Evolutionary conservation across 192 early-diverging fungal species (phyloP).

Genomic region (Coemansia sp.): DNA sequence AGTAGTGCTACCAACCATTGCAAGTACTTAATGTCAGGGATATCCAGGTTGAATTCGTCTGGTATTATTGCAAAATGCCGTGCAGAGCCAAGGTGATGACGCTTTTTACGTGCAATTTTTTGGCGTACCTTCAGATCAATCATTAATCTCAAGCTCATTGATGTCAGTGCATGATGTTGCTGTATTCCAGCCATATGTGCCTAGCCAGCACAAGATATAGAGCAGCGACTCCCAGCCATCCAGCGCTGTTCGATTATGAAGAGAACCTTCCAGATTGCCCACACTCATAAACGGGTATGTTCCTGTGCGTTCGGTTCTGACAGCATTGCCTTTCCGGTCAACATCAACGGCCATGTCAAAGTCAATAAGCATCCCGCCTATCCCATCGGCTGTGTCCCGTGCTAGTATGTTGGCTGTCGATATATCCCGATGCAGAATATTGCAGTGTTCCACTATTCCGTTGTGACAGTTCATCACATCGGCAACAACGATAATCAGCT

Average conservation of each 20-base stretch:
- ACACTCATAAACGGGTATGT: slow-evolving; percentile 37
- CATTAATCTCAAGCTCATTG: no score
- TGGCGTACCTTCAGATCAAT: no score
- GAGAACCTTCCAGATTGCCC: slow-evolving; percentile 13
- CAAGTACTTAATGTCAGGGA: no score
- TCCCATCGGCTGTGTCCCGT: not conserved
- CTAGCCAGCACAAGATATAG: slow-evolving; percentile 31
- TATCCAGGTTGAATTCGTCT: no score
- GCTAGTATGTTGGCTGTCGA: slow-evolving; percentile 20
- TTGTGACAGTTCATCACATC: slow-evolving; percentile 23
- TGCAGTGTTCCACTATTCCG: slow-evolving; percentile 3
- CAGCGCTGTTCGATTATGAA: slow-evolving; percentile 6
- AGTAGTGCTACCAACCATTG: no score
- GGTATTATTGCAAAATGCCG: no score
- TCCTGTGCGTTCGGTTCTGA: slow-evolving; percentile 13
- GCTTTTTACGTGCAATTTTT: no score
- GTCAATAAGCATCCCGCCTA: slow-evolving; percentile 27
- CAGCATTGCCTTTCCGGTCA: not conserved
- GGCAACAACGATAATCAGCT: slow-evolving; percentile 14
- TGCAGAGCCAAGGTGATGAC: no score
- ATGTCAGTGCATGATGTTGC: no score
- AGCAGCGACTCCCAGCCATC: slow-evolving; percentile 37
- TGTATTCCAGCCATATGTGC: slow-evolving; percentile 24
- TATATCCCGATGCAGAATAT: slow-evolving; percentile 22
- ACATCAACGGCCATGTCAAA: slow-evolving; percentile 20